Evolutionary conservation across 75 land plant genomes (phyloP), one percentile per base, ranked within the genome.

Genomic region (Larix kaempferi): DNA sequence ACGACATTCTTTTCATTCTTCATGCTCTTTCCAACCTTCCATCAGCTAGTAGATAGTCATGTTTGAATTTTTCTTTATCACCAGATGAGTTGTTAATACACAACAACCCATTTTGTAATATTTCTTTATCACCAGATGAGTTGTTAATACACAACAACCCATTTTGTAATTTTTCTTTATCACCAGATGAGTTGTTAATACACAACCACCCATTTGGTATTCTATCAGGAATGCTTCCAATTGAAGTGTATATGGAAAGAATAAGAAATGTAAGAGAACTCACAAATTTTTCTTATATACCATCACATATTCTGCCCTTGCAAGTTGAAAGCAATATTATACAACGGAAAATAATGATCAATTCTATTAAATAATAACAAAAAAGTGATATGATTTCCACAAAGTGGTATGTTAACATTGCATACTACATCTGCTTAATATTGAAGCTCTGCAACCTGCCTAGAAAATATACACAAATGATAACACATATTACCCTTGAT

Each of bases 21-120:
- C 98, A 96, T n/a, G 98, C 98, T 81, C 98, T 93, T 82, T 95
- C 98, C 15, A 87, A 77, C 79, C 98, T 86, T 81, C 98, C 98
- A 90, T 95, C 96, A 23, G 88, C 82, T 59, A 95, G 86, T 65
- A 91, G 33, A 82, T 93, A 86, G 60, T 94, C 98, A 63, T 96
- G 98, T 78, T 76, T 91, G 79, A 80, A 95, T 17, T 85, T 80
- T 73, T 88, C 91, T 74, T 85, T 77, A 10, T 59, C 25, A 13
- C 61, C 44, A 44, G 85, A 55, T 25, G 87, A 76, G 57, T 82
- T 78, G 22, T 66, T 63, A 3, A 82, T 67, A 67, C 78, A 88
- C 59, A 95, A 69, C 58, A 90, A 88, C 44, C 86, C 85, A 87
- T 95, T 95, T 62, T 96, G 98, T 71, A 93, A n/a, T n/a, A n/a